Evolutionary conservation across 2,329 filamentous ascomycete species (phyloP), one percentile per base, ranked within the genome.

Genomic region (Colletotrichum aenigma): DNA sequence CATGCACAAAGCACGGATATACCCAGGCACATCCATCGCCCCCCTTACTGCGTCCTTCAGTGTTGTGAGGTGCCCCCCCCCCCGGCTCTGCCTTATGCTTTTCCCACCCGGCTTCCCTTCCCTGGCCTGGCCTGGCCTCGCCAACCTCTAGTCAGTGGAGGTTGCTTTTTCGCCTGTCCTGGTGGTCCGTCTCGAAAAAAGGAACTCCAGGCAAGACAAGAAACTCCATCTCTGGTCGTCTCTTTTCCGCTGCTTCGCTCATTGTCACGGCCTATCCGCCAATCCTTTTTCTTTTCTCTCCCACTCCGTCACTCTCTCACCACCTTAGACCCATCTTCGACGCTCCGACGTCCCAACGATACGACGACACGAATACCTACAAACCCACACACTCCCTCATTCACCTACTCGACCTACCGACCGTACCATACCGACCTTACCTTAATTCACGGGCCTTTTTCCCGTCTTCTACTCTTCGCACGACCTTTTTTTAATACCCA

Each of bases 401-500:
- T 52, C 43, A 48, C 43, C 43, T 48, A 21, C 43, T 48, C 43
- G 43, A 48, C 43, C 43, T 48, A 48, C 43, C 43, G 43, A 48
- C 43, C 43, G 43, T 21, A 48, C 43, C 43, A 16, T 24, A 32
- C 56, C 34, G 38, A 43, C 55, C 38, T 30, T 60, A 30, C 73
- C 28, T 65, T 66, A 60, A 75, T 73, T 62, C 74, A 69, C 74
- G 58, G 70, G 34, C 70, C 70, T 74, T 72, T 66, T 52, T n/a
- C 56, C 34, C 24, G 30, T 21, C 58, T 48, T 38, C 24, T 58
- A 61, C 55, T 66, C 70, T 72, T 73, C 70, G 64, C 70, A 73
- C 74, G 74, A 68, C 56, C 73, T 32, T 64, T 73, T 75, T 62
- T 60, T 68, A 64, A 75, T 75, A 68, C 70, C 70, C 15, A 48